Percentiles rank a stretch among this genome's conserved stretches.
Conservation (phyloP, 192 early-diverging fungal genomes). For the Backusella mclennaniae region DNA sequence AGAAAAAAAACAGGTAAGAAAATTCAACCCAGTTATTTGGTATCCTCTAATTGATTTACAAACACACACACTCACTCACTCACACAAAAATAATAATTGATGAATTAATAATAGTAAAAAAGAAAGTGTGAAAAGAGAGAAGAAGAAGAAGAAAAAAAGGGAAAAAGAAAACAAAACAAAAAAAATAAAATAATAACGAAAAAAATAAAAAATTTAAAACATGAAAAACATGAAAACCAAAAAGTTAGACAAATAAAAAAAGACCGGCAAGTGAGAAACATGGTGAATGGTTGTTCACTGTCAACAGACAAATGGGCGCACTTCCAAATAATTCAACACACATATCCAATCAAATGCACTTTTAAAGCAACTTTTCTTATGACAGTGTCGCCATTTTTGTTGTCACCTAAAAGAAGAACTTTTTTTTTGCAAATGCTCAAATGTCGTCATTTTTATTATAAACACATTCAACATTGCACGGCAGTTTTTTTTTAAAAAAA, state of each 20-base stretch:
- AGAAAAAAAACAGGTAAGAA: background rate
- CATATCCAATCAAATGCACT: background rate
- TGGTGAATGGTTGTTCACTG: constrained; percentile 2
- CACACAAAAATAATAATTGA: background rate
- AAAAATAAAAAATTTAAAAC: constrained; percentile 6
- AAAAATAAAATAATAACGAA: background rate
- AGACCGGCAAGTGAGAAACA: constrained; percentile 15
- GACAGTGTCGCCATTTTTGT: too few relatives aligned
- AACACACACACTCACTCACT: background rate
- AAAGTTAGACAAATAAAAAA: constrained; percentile 19
- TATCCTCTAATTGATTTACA: constrained; percentile 4
- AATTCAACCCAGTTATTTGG: background rate
- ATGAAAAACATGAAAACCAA: background rate
- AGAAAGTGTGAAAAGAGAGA: too few relatives aligned
- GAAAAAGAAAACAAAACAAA: background rate
- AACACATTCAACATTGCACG: too few relatives aligned
- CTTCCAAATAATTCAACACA: background rate
- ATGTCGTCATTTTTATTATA: too few relatives aligned
- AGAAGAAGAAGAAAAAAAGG: background rate
- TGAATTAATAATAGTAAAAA: background rate
- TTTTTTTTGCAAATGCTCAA: too few relatives aligned
- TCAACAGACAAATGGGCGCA: background rate
- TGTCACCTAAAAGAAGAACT: too few relatives aligned
- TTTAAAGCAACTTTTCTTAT: background rate
- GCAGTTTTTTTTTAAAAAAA: background rate